Evolutionary conservation across 2,329 filamentous ascomycete genomes (phyloP).

Genomic region (Apiospora phragmitis): DNA sequence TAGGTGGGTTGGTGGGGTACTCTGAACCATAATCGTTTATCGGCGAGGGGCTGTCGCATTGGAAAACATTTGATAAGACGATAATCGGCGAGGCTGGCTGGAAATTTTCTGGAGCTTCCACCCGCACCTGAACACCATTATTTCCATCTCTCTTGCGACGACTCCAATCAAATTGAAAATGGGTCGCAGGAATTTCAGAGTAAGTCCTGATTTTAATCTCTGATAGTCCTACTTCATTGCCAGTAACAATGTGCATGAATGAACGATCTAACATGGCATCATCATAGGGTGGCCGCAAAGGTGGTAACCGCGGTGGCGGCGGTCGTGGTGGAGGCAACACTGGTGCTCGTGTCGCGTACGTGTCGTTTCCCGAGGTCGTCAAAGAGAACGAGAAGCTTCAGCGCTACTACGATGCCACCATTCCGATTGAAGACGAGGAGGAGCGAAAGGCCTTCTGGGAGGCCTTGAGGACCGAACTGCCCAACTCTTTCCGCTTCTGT

Average conservation of each 20-base stretch:
- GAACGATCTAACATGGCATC: constrained; percentile 22
- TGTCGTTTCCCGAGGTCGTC: constrained; percentile 59
- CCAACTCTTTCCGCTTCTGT: constrained; percentile 97
- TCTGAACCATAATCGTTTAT: neutral
- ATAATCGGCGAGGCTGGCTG: neutral
- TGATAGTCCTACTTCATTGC: no score
- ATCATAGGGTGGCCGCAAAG: constrained; percentile 34
- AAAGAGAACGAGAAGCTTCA: constrained; percentile 86
- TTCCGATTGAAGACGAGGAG: constrained; percentile 77
- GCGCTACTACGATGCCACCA: constrained; percentile 78
- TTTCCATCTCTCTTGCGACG: neutral
- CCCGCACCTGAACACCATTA: neutral
- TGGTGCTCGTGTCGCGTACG: constrained; percentile 40
- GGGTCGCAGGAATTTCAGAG: neutral
- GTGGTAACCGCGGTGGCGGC: constrained; percentile 27
- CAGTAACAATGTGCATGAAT: neutral
- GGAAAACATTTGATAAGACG: neutral
- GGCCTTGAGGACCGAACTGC: constrained; percentile 78
- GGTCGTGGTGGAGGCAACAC: constrained; percentile 44
- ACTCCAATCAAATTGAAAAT: neutral
- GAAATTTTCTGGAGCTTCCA: neutral
- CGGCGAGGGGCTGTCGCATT: constrained; percentile 4
- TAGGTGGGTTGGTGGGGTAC: neutral
- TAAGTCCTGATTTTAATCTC: neutral
- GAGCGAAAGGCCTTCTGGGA: constrained; percentile 85